phyloP scores from a whole-genome alignment of 2,329 filamentous ascomycete species.

The Fusarium sp. region DNA sequence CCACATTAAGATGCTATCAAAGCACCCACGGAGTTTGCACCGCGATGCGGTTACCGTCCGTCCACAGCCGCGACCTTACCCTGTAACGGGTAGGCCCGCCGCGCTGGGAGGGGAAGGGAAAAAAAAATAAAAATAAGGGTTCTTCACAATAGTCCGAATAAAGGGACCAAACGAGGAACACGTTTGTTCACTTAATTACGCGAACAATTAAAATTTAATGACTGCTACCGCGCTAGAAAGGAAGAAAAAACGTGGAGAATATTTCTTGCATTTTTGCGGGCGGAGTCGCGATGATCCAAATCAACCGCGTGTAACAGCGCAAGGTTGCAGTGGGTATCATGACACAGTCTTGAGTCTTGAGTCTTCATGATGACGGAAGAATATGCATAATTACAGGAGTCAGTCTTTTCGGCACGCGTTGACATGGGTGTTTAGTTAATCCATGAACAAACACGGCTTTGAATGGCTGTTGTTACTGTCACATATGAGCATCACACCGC shows the following conservation, averaged over 20 bases:
- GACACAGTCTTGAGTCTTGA: not conserved
- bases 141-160: conserved; percentile 1
- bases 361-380: not conserved
- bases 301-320: conserved; percentile 8
- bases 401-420: conserved; percentile 1
- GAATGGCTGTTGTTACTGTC: not conserved
- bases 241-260: conserved; percentile 2
- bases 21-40: not conserved
- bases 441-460: conserved; percentile 3
- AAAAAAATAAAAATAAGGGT: not conserved
- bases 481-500: conserved; percentile 32
- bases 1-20: not conserved
- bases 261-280: conserved; percentile 19
- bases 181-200: not conserved
- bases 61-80: conserved; percentile 7
- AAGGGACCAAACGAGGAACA: conserved; percentile 5
- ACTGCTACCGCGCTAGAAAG: conserved; percentile 1
- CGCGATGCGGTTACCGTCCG: not conserved
- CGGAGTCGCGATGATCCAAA: conserved; percentile 32
- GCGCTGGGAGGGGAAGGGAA: not conserved
- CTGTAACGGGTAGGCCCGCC: conserved; percentile 4
- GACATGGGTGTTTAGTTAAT: not conserved
- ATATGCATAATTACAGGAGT: conserved; percentile 10
- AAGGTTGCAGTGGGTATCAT: not conserved
- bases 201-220: not conserved